Conservation (phyloP, 31 red algal genomes). For the Pterothamnion heteromorphum region DNA sequence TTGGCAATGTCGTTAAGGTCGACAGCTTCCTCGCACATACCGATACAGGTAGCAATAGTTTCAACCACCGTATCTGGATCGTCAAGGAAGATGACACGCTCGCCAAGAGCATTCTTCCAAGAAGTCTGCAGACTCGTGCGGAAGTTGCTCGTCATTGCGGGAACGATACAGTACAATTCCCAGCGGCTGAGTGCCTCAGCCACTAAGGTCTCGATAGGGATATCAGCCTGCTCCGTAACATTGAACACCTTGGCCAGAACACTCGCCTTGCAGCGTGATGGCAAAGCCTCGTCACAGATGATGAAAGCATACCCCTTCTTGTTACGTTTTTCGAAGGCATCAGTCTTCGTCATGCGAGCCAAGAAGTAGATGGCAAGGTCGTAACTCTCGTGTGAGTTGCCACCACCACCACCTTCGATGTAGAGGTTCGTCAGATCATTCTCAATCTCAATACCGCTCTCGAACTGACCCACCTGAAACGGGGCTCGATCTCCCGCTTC, state of each 20-base stretch:
- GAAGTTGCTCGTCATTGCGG: neutral
- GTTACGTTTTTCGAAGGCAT: neutral
- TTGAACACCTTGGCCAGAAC: neutral
- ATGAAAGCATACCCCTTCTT: neutral
- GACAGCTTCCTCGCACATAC: too few species aligned
- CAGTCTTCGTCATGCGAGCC: neutral
- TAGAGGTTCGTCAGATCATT: neutral
- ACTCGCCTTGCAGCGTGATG: neutral
- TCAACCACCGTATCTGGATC: neutral
- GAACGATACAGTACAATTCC: neutral
- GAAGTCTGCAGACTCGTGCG: neutral
- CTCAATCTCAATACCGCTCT: neutral
- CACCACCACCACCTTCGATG: constrained; percentile 1
- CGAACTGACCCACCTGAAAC: neutral
- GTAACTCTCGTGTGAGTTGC: neutral
- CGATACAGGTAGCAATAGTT: neutral
- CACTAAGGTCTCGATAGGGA: neutral
- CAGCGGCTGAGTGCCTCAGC: neutral
- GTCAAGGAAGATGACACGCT: neutral
- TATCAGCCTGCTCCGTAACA: neutral
- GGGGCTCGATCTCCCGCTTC: neutral
- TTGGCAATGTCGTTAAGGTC: too few species aligned
- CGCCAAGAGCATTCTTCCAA: neutral
- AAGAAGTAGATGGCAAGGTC: neutral
- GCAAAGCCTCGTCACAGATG: neutral